Evolutionary conservation across 2,329 filamentous ascomycete genomes (phyloP).

Genomic region (Fusarium odoratissimum): DNA sequence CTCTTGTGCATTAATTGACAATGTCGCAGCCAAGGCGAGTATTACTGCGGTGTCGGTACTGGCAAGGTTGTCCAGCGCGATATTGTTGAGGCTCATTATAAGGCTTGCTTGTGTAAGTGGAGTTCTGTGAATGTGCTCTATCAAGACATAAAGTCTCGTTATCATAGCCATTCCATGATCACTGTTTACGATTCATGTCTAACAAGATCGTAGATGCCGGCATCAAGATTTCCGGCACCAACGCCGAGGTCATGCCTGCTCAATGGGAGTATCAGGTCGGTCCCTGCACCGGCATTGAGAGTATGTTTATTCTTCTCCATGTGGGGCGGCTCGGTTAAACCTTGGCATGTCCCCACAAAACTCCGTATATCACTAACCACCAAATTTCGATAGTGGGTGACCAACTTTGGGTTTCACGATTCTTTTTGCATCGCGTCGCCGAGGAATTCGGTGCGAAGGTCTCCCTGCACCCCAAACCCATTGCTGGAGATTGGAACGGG

Average conservation of each 20-base stretch:
- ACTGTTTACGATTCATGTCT: background rate
- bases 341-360: background rate
- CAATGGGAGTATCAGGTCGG: conserved; percentile 99
- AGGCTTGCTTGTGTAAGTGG: conserved; percentile 72
- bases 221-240: conserved; percentile 96
- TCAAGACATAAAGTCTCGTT: background rate
- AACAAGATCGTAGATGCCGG: conserved; percentile 66
- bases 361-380: conserved; percentile 41
- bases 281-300: conserved; percentile 85
- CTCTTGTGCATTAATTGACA: conserved; percentile 22
- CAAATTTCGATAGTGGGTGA: conserved; percentile 76
- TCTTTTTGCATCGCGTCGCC: conserved; percentile 87
- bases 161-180: too few species aligned
- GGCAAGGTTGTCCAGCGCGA: conserved; percentile 98
- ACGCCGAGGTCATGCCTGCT: conserved; percentile 97
- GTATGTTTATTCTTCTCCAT: conserved; percentile 60
- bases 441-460: conserved; percentile 98
- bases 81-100: conserved; percentile 80
- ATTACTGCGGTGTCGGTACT: conserved; percentile 90
- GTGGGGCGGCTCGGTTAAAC: background rate
- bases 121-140: background rate
- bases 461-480: conserved; percentile 94
- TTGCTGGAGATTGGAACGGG: conserved; percentile 93
- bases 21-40: conserved; percentile 50
- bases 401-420: conserved; percentile 89